Conservation (phyloP, 768 basidiomycete genomes). For the Austroboletus festivus region DNA sequence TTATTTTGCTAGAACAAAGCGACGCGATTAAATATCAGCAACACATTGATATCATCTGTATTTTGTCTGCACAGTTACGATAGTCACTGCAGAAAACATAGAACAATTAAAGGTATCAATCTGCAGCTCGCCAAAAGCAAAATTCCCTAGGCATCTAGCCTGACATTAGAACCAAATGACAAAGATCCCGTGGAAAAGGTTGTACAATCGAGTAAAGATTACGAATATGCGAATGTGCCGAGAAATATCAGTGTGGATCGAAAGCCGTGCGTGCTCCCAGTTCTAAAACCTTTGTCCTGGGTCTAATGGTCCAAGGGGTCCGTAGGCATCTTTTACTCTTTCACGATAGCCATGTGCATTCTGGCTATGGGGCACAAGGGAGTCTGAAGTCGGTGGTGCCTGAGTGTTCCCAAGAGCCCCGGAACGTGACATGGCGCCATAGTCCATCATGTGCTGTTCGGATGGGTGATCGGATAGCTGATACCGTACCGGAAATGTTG, state of each 20-base stretch:
- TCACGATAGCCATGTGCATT: slow-evolving; percentile 38
- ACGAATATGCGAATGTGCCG: slow-evolving; percentile 5
- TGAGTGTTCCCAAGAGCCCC: slow-evolving; percentile 32
- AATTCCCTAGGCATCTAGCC: background rate
- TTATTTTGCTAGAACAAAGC: slow-evolving; percentile 23
- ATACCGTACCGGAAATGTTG: slow-evolving; percentile 45
- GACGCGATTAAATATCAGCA: slow-evolving; percentile 8
- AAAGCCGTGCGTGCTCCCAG: slow-evolving; percentile 33
- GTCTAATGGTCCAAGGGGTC: slow-evolving; percentile 58
- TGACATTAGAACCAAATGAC: slow-evolving; percentile 1
- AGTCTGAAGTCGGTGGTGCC: slow-evolving; percentile 32
- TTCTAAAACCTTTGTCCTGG: slow-evolving; percentile 51
- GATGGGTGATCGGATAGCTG: slow-evolving; percentile 58
- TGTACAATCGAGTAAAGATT: slow-evolving; percentile 9
- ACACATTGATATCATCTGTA: background rate
- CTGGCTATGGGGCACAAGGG: slow-evolving; percentile 25
- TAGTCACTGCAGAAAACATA: background rate
- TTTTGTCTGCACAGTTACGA: slow-evolving; percentile 7
- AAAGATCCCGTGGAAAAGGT: slow-evolving; percentile 6
- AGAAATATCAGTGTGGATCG: slow-evolving; percentile 22
- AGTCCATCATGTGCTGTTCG: slow-evolving; percentile 38
- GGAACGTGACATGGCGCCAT: slow-evolving; percentile 53
- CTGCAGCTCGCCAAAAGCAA: no score
- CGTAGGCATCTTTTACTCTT: slow-evolving; percentile 38
- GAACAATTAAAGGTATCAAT: background rate